Base-by-base conservation (phyloP, 2,329 filamentous ascomycete genomes). In the Aspergillus ustus region DNA sequence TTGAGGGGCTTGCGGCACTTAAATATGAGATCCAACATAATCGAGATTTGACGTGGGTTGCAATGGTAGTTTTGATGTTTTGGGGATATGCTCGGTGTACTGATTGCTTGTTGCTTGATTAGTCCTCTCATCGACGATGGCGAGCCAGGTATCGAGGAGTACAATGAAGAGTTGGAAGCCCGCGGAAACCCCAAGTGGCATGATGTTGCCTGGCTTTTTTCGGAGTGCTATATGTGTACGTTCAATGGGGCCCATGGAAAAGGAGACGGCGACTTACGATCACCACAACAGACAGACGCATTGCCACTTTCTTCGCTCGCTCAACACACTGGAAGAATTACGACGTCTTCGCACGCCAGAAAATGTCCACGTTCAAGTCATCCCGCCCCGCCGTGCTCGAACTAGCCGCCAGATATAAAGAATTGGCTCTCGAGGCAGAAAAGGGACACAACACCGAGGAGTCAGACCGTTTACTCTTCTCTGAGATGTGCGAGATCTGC, bases 11-110 rank as follows among this genome's bases (percentile, higher is more conserved):
- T 13, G 90, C 89, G 5, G 86, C 84, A 67, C 84, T 99, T 70
- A 99, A 99, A 80, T 97, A 98, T 79, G 94, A 98, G 79, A 81
- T 98, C 49, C 91, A 97, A 75, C 95, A 99, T 74, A 89, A 97
- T 77, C 87, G 93, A 48, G 82, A 86, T 65, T 78, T 98, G 69
- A 89, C 85, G 91, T 94, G 43, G 22, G 57, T 44, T 19, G 3
- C 7, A 13, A 3, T 31, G 13, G 7, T 13, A 40, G 5, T n/a
- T 31, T 44, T 59, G 25, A 46, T 19, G 6, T 25, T 19, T 22
- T 3, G 25, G 25, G 25, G 25, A 22, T 52, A 31, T 50, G 31
- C 15, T 22, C 13, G 3, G 15, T 44, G 11, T 29, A 19, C n/a
- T 37, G 29, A 59, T 57, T 63, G 43, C 66, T 43, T 31, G 4